Evolutionary conservation across 1,284 basidiomycete genomes (phyloP).

Genomic region (Jaminaea rosea): DNA sequence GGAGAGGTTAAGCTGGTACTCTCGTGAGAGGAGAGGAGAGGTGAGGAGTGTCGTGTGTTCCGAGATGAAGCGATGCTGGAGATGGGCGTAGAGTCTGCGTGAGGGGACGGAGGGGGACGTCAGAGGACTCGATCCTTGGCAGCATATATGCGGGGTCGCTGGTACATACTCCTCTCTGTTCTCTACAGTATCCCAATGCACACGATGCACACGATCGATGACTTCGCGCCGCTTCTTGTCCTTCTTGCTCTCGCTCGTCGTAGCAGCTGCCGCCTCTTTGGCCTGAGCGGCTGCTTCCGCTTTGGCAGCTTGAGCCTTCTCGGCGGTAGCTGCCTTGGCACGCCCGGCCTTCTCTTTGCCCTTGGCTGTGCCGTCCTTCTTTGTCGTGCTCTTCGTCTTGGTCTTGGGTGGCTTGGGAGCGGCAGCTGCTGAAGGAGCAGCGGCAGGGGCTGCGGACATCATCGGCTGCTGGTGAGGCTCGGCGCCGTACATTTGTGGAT

Average conservation of each 20-base stretch:
- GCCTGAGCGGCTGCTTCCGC: conserved; percentile 1
- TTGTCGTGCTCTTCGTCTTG: neutral
- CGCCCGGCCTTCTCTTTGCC: neutral
- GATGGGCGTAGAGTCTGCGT: conserved; percentile 31
- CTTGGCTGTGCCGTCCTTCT: neutral
- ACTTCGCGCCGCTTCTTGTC: conserved; percentile 43
- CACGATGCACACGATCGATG: conserved; percentile 40
- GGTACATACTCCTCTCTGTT: conserved; percentile 28
- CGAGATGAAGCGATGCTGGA: conserved; percentile 29
- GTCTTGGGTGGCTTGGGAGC: neutral
- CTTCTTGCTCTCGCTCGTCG: conserved; percentile 16
- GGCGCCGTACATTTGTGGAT: neutral
- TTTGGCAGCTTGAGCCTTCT: neutral
- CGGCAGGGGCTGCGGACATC: neutral
- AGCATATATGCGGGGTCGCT: neutral
- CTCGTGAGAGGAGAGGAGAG: conserved; percentile 29
- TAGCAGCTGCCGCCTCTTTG: neutral
- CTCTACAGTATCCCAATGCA: conserved; percentile 43
- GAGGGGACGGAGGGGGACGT: neutral
- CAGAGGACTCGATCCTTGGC: neutral
- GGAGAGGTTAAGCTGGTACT: conserved; percentile 36
- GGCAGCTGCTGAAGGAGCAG: neutral
- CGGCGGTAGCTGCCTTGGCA: neutral
- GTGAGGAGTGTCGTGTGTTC: conserved; percentile 35
- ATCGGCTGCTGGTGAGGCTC: no score